These are phyloP conservation scores for Phytopythium sindhum DNA, from an alignment of 352 stramenopile species.

Conservation along the genomic window DNA sequence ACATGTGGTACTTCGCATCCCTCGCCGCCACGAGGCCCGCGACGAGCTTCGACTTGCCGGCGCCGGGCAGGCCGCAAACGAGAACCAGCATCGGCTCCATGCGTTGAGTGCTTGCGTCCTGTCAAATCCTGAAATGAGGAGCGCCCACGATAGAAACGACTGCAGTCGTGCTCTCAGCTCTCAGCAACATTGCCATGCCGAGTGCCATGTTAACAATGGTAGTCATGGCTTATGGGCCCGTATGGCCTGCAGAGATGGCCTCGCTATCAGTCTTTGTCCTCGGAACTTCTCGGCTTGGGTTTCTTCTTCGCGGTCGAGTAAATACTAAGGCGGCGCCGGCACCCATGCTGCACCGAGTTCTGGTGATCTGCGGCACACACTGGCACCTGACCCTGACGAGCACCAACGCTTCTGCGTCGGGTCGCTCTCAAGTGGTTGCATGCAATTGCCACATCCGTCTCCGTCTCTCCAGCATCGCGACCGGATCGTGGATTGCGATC, in stretches of 20 bases:
- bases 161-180: neutral
- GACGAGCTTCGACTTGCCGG: slow-evolving; percentile 67
- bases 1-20: slow-evolving; percentile 7
- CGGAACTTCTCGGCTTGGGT: neutral
- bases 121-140: neutral
- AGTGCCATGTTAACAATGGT: neutral
- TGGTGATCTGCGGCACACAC: neutral
- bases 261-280: neutral
- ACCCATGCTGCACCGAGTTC: slow-evolving; percentile 3
- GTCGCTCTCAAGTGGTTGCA: neutral
- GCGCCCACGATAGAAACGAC: neutral
- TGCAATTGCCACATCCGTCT: neutral
- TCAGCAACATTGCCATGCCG: neutral
- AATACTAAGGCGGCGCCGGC: slow-evolving; percentile 33
- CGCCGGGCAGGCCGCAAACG: slow-evolving; percentile 60
- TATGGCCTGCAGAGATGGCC: neutral
- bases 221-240: too few species aligned
- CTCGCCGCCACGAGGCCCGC: slow-evolving; percentile 15
- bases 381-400: neutral
- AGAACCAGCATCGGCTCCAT: slow-evolving; percentile 34
- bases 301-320: slow-evolving; percentile 37
- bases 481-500: neutral
- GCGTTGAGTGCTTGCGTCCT: neutral
- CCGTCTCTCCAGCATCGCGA: neutral
- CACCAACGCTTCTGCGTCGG: neutral